These are phyloP conservation scores for Phalaenopsis aphrodite DNA, from an alignment of 106 monocot species.

Conservation along the genomic window DNA sequence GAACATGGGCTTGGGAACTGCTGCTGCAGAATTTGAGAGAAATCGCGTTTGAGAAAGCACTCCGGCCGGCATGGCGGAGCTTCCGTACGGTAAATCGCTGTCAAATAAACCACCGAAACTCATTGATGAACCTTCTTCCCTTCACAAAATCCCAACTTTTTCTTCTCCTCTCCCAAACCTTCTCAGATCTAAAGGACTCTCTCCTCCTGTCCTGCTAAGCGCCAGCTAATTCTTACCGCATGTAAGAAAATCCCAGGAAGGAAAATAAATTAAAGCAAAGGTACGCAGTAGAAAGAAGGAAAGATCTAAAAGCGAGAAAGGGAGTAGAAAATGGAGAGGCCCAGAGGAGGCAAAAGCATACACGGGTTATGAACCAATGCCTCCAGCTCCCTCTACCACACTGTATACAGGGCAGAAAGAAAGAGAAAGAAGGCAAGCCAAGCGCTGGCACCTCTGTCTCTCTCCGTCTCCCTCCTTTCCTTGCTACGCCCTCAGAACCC, in stretches of 20 bases:
- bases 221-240: neutral
- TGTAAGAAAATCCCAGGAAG: neutral
- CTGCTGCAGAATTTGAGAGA: constrained; percentile 7
- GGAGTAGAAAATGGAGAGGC: neutral
- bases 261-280: neutral
- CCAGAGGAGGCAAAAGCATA: neutral
- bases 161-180: neutral
- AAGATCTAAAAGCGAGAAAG: neutral
- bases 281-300: neutral
- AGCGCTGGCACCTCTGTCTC: constrained; percentile 5
- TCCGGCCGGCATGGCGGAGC: constrained; percentile 2
- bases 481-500: neutral
- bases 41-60: neutral
- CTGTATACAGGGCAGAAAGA: constrained; percentile 6
- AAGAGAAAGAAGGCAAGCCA: constrained; percentile 12
- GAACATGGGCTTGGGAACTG: constrained; percentile 24
- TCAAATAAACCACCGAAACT: constrained; percentile 10
- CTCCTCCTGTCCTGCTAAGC: neutral
- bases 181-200: constrained; percentile 7
- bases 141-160: neutral
- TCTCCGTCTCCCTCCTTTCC: constrained; percentile 1
- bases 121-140: neutral
- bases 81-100: constrained; percentile 4
- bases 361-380: constrained; percentile 1
- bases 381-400: constrained; percentile 4